phyloP scores from a whole-genome alignment of 2,329 filamentous ascomycete genomes.

The Emmonsia crescens region DNA sequence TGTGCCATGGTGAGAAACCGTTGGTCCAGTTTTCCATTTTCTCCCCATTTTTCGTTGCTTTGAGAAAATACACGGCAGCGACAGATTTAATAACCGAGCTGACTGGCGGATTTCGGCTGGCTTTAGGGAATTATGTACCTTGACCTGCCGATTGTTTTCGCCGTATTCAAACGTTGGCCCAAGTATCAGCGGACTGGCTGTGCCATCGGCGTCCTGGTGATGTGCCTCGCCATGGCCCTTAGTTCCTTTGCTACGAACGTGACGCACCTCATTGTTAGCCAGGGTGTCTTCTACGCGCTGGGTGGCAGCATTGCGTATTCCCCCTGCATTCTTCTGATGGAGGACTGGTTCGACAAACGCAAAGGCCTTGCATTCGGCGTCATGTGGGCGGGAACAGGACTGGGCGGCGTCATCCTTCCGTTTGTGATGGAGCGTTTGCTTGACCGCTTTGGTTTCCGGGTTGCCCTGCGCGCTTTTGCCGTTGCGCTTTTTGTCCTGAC shows the following conservation, averaged over 20 bases:
- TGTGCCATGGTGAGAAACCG: slow-evolving; percentile 42
- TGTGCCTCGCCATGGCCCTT: slow-evolving; percentile 23
- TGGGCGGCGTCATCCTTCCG: slow-evolving; percentile 23
- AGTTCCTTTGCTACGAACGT: slow-evolving; percentile 35
- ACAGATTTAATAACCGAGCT: not conserved
- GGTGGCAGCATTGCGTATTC: slow-evolving; percentile 42
- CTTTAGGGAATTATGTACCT: slow-evolving; percentile 26
- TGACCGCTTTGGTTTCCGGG: slow-evolving; percentile 17
- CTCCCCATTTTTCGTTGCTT: not conserved
- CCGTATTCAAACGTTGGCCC: slow-evolving; percentile 28
- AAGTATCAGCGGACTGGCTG: slow-evolving; percentile 25
- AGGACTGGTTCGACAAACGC: slow-evolving; percentile 44
- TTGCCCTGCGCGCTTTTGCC: slow-evolving; percentile 18
- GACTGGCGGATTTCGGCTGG: not conserved
- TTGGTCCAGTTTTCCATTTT: slow-evolving; percentile 12
- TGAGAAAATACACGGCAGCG: not conserved
- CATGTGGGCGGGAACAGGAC: slow-evolving; percentile 33
- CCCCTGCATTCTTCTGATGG: slow-evolving; percentile 41
- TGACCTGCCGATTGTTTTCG: slow-evolving; percentile 22
- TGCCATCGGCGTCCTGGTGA: slow-evolving; percentile 29
- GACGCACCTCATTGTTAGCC: slow-evolving; percentile 34
- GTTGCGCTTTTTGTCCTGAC: slow-evolving; percentile 28
- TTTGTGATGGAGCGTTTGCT: slow-evolving; percentile 21
- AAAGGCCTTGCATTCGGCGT: slow-evolving; percentile 44
- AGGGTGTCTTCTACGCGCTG: slow-evolving; percentile 34